Evolutionary conservation across 495 filamentous ascomycete genomes (phyloP).

Genomic region (Penicillium pulvis): DNA sequence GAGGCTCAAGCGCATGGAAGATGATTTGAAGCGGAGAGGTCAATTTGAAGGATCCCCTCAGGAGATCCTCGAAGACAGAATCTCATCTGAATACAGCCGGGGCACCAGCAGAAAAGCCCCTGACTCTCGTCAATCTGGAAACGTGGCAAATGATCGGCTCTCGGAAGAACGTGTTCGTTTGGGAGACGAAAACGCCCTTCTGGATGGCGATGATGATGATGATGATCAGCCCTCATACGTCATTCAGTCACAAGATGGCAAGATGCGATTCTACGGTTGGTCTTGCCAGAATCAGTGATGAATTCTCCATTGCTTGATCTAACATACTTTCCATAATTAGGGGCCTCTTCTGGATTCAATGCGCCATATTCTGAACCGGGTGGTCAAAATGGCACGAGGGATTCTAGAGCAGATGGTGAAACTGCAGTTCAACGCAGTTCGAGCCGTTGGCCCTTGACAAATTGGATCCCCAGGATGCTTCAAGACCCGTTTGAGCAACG

Average conservation of each 20-base stretch:
- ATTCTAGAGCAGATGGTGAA: background rate
- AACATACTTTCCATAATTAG: constrained; percentile 4
- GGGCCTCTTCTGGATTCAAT: constrained; percentile 19
- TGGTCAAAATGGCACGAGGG: background rate
- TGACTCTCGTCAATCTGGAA: background rate
- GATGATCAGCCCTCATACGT: background rate
- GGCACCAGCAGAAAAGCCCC: background rate
- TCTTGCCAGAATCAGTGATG: background rate
- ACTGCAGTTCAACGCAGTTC: constrained; percentile 5
- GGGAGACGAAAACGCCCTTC: background rate
- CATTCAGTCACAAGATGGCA: background rate
- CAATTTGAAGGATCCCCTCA: background rate
- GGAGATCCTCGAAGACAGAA: background rate
- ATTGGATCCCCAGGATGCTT: constrained; percentile 20
- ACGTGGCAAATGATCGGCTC: background rate
- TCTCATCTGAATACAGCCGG: background rate
- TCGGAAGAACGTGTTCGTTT: background rate
- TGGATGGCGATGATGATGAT: too few species aligned
- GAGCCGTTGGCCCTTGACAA: constrained; percentile 12
- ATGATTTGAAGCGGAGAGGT: constrained; percentile 7
- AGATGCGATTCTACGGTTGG: constrained; percentile 24
- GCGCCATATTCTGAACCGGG: constrained; percentile 1
- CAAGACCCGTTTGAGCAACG: constrained; percentile 12
- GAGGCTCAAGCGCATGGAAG: constrained; percentile 6
- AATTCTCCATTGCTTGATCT: background rate